Base-by-base conservation (phyloP, 164 flowering plant species). In the Dillenia turbinata region DNA sequence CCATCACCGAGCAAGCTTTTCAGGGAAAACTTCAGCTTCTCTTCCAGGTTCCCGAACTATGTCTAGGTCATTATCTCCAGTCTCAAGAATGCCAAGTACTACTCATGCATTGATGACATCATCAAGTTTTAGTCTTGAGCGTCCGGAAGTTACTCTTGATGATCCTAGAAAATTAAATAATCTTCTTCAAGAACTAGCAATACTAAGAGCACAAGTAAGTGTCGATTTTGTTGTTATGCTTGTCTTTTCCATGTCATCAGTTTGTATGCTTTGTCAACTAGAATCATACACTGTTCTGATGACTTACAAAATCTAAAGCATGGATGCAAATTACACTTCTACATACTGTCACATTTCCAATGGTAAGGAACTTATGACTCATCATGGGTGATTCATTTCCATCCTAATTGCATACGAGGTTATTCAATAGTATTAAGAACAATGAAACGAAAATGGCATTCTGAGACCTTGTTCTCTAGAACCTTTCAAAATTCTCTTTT, bases 121-220 rank as follows among this genome's bases (percentile, higher is more conserved):
- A 40, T 8, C 56, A 17, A 16, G 12, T 43, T 17, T 49, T 17
- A n/a, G 49, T 43, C 57, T 44, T 16, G 49, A 49, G 24, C 5
- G 17, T 53, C 57, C 49, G 1, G 49, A 62, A 44, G 57, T 17
- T 14, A 10, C 8, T 52, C 15, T 16, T 9, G 65, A 62, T 43
- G 43, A 52, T 17, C 54, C 57, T 43, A 52, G 46, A 47, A 47
- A 16, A 52, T n/a, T 17, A 10, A 52, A 16, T 52, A 40, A 62
- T 52, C n/a, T 44, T 3, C 15, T 3, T 8, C 17, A 62, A 19
- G 57, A 62, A 62, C 44, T 62, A 16, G 48, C 49, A 10, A 26
- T 62, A 11, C 46, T 62, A 46, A 52, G 15, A 13, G 49, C 14
- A 22, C 65, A 62, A 57, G 65, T 62, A 62, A 53, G 45, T 26